These are phyloP conservation scores for Primulina huaijiensis DNA, from an alignment of 257 asterid species.

Conservation along the genomic window DNA sequence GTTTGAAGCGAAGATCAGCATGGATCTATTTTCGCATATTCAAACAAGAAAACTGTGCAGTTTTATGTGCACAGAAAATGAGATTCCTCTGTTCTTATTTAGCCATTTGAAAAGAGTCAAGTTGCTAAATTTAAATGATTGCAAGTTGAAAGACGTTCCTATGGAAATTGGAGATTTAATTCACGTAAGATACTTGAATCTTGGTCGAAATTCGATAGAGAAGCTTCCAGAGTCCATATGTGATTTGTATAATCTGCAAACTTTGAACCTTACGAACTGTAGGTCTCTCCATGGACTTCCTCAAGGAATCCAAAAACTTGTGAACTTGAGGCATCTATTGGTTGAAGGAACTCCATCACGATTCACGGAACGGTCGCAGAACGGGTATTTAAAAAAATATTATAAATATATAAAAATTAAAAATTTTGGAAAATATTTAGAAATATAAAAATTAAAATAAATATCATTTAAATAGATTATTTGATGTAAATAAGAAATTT, in stretches of 20 bases:
- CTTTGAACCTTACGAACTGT: conserved; percentile 23
- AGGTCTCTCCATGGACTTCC: conserved; percentile 19
- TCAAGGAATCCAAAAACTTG: conserved; percentile 25
- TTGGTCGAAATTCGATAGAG: not conserved
- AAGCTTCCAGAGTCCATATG: conserved; percentile 31
- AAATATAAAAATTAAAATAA: too few species aligned
- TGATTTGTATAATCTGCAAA: conserved; percentile 26
- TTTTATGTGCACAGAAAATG: not conserved
- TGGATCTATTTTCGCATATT: not conserved
- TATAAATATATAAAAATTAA: too few species aligned
- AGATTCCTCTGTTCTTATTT: not conserved
- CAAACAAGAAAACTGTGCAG: not conserved
- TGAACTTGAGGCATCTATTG: conserved; percentile 26
- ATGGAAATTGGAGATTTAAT: conserved; percentile 16
- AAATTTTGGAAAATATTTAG: too few species aligned
- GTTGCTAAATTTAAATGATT: not conserved
- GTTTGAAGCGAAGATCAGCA: not conserved
- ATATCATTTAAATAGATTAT: too few species aligned
- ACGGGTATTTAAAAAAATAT: too few species aligned
- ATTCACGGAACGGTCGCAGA: too few species aligned
- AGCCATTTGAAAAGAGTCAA: conserved; percentile 9
- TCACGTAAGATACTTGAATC: conserved; percentile 15
- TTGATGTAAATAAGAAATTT: too few species aligned
- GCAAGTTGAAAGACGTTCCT: conserved; percentile 9
- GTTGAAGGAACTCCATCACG: not conserved